These are phyloP conservation scores for Mycocalia duriaeana DNA, from an alignment of 1,284 basidiomycete species.

Conservation along the genomic window DNA sequence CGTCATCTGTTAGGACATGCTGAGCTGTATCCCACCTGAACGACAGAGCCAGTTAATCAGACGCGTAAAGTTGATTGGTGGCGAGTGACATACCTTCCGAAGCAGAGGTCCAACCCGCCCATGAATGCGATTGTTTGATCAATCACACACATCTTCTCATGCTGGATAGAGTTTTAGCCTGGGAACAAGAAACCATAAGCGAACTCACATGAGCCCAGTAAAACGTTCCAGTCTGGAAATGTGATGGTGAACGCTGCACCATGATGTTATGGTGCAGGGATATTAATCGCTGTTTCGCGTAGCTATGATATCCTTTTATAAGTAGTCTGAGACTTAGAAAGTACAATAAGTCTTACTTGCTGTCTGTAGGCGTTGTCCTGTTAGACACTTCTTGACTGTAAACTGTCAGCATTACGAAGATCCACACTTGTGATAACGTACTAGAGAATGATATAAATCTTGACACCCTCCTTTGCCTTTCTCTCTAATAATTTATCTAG, in stretches of 20 bases:
- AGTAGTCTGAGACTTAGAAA: neutral
- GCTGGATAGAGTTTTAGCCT: slow-evolving; percentile 43
- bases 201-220: slow-evolving; percentile 91
- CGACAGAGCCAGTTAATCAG: neutral
- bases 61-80: slow-evolving; percentile 11
- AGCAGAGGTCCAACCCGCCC: slow-evolving; percentile 94
- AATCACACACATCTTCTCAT: slow-evolving; percentile 97
- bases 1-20: slow-evolving; percentile 87
- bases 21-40: slow-evolving; percentile 92
- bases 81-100: slow-evolving; percentile 72
- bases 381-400: slow-evolving; percentile 93
- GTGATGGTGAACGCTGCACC: slow-evolving; percentile 95
- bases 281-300: slow-evolving; percentile 87
- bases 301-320: slow-evolving; percentile 38
- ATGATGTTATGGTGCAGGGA: slow-evolving; percentile 90
- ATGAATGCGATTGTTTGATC: slow-evolving; percentile 98
- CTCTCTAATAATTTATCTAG: slow-evolving; percentile 85
- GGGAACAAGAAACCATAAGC: slow-evolving; percentile 6
- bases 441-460: slow-evolving; percentile 96
- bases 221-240: slow-evolving; percentile 96
- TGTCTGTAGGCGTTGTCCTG: slow-evolving; percentile 89
- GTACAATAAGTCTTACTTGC: slow-evolving; percentile 52
- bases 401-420: neutral
- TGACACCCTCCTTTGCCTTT: slow-evolving; percentile 95
- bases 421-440: slow-evolving; percentile 32